Evolutionary conservation across 2,329 filamentous ascomycete genomes (phyloP).

Genomic region (Gaeumannomyces tritici): DNA sequence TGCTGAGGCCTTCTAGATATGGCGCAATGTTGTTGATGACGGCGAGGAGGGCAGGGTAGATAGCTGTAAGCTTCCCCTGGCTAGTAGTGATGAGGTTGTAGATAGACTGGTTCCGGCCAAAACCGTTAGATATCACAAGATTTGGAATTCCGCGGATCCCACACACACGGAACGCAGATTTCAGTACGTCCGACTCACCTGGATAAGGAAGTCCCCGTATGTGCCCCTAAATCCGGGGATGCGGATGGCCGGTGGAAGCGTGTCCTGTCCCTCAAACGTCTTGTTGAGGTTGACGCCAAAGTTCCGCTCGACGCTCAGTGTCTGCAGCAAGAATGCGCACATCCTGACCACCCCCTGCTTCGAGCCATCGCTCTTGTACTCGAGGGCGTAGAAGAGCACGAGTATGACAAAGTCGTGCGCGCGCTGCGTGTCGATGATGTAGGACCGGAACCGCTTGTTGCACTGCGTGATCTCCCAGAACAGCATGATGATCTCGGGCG

Average conservation of each 20-base stretch:
- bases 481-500: constrained; percentile 90
- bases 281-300: constrained; percentile 89
- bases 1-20: constrained; percentile 68
- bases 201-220: constrained; percentile 90
- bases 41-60: constrained; percentile 85
- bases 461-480: constrained; percentile 97
- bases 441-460: constrained; percentile 93
- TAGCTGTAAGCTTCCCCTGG: constrained; percentile 79
- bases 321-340: constrained; percentile 96
- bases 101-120: constrained; percentile 56
- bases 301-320: constrained; percentile 81
- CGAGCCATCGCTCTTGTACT: constrained; percentile 74
- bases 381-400: constrained; percentile 84
- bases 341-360: constrained; percentile 91
- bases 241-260: constrained; percentile 70
- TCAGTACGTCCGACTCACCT: constrained; percentile 40
- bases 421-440: constrained; percentile 91
- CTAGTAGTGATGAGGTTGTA: constrained; percentile 85
- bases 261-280: constrained; percentile 79
- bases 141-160: not conserved
- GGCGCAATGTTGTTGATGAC: constrained; percentile 91
- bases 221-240: constrained; percentile 78
- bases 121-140: constrained; percentile 12
- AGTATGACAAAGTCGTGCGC: constrained; percentile 89
- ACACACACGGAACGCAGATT: not conserved